Evolutionary conservation across 306 rosid genomes (phyloP).

Genomic region (Quercus dentata): DNA sequence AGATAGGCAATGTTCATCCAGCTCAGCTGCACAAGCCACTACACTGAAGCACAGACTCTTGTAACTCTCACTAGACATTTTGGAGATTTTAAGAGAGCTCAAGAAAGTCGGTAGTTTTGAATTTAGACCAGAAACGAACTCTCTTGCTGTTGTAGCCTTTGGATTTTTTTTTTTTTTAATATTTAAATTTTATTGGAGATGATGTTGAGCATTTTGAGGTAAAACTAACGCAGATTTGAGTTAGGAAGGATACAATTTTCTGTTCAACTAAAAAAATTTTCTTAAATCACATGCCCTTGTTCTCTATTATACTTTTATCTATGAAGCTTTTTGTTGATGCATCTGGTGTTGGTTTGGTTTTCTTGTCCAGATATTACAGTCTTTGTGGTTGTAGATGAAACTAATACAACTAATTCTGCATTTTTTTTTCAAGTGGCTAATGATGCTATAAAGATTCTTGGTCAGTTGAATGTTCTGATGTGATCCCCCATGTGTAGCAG

Average conservation of each 20-base stretch:
- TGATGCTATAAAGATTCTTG: background rate
- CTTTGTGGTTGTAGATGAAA: background rate
- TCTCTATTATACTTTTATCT: background rate
- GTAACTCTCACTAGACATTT: conserved; percentile 51
- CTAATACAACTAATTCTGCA: background rate
- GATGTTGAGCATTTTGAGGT: conserved; percentile 39
- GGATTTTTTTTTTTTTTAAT: conserved; percentile 17
- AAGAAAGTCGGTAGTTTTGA: conserved; percentile 34
- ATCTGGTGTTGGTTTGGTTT: background rate
- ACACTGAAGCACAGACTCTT: conserved; percentile 40
- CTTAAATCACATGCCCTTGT: conserved; percentile 1
- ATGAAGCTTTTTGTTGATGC: background rate
- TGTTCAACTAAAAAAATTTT: background rate
- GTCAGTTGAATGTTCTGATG: background rate
- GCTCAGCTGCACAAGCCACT: conserved; percentile 46
- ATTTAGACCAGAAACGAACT: conserved; percentile 38
- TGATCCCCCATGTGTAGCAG: background rate
- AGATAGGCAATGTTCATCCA: conserved; percentile 30
- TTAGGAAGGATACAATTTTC: conserved; percentile 31
- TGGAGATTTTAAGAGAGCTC: conserved; percentile 41
- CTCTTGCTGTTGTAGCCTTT: conserved; percentile 58
- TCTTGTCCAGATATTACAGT: background rate
- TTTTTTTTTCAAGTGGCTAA: background rate
- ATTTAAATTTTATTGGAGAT: conserved; percentile 8
- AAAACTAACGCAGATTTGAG: conserved; percentile 25